Conservation (phyloP, 257 asterid genomes). For the Sherardia arvensis region DNA sequence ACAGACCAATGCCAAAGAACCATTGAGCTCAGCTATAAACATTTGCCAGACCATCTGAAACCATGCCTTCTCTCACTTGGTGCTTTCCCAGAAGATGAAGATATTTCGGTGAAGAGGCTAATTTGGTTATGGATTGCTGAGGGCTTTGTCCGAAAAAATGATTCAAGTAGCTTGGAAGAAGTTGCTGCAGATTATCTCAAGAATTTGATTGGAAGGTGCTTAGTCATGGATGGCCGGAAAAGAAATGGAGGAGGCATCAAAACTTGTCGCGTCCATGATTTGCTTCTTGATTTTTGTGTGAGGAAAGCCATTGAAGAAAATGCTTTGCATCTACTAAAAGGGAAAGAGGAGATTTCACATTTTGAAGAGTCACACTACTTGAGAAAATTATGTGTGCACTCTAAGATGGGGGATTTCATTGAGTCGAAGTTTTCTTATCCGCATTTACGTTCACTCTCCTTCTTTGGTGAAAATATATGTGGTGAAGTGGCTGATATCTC, state of each 20-base stretch:
- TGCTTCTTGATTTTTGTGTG: not conserved
- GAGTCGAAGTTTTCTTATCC: not conserved
- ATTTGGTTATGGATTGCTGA: conserved; percentile 8
- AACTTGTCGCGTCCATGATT: conserved; percentile 1
- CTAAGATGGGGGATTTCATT: not conserved
- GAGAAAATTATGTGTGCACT: not conserved
- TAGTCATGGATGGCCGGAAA: not conserved
- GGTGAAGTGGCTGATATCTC: not conserved
- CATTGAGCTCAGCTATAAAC: conserved; percentile 1
- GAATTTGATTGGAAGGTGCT: not conserved
- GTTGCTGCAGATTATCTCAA: conserved; percentile 4
- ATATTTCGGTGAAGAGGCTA: not conserved
- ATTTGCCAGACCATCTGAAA: conserved; percentile 1
- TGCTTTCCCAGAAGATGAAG: not conserved
- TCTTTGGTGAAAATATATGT: not conserved
- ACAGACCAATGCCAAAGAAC: not conserved
- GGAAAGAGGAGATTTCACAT: not conserved
- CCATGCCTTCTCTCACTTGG: conserved; percentile 7
- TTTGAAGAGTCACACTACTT: not conserved
- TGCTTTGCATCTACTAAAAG: not conserved
- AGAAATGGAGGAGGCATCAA: conserved; percentile 3
- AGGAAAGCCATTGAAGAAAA: not conserved
- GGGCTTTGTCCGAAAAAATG: not conserved
- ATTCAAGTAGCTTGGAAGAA: not conserved
- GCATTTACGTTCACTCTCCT: not conserved